Evolutionary conservation across 768 basidiomycete species (phyloP).

Genomic region (Gelatoporia subvermispora): DNA sequence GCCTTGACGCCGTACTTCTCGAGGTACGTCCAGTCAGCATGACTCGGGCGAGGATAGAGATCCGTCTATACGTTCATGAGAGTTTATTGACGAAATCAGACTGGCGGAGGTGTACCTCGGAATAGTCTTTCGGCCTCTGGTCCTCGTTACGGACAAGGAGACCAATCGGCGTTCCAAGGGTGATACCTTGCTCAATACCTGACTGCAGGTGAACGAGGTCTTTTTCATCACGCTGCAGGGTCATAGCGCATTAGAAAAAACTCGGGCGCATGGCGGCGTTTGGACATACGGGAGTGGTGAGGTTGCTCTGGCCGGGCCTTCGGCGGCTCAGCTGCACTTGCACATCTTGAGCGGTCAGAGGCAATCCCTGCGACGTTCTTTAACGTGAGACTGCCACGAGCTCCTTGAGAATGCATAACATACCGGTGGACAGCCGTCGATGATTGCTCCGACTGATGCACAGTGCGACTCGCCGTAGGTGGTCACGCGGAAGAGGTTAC

Average conservation of each 20-base stretch:
- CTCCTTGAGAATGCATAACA: conserved; percentile 17
- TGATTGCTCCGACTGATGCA: conserved; percentile 92
- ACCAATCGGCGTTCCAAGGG: conserved; percentile 95
- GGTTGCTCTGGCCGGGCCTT: conserved; percentile 91
- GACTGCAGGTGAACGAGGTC: conserved; percentile 92
- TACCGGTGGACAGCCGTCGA: conserved; percentile 97
- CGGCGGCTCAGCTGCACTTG: conserved; percentile 89
- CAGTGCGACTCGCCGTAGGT: conserved; percentile 99
- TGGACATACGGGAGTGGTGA: conserved; percentile 85
- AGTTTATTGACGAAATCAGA: neutral
- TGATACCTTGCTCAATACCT: conserved; percentile 89
- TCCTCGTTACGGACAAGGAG: conserved; percentile 98
- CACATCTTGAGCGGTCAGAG: conserved; percentile 75
- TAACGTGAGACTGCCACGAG: neutral
- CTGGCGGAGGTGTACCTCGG: conserved; percentile 42
- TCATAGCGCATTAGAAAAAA: neutral
- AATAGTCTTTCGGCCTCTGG: conserved; percentile 96
- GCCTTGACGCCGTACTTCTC: conserved; percentile 98
- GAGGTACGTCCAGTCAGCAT: conserved; percentile 97
- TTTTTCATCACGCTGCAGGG: conserved; percentile 60
- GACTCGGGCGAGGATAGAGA: conserved; percentile 92
- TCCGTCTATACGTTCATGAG: conserved; percentile 56
- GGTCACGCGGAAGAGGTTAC: conserved; percentile 86
- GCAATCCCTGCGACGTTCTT: conserved; percentile 60
- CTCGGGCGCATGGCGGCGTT: neutral